phyloP scores from a whole-genome alignment of 2,329 filamentous ascomycete genomes.

The Aspergillus candidus region DNA sequence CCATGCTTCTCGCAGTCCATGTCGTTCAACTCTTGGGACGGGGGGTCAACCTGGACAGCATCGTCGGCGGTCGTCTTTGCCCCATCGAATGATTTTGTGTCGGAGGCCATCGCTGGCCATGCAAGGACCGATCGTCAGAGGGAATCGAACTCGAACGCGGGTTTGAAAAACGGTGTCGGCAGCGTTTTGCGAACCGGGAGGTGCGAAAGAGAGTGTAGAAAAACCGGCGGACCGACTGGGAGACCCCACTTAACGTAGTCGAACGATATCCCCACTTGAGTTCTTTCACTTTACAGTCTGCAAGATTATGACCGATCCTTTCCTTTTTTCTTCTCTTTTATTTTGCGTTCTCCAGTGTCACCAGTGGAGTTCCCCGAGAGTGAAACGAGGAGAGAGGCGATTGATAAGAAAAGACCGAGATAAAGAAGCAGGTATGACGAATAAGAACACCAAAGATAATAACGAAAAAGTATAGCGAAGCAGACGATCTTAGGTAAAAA shows the following conservation, averaged over 20 bases:
- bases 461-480: conserved; percentile 5
- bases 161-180: too few species aligned
- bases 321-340: too few species aligned
- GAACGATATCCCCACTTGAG: too few species aligned
- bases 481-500: conserved; percentile 22
- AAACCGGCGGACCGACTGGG: too few species aligned
- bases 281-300: too few species aligned
- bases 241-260: too few species aligned
- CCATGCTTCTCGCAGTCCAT: conserved; percentile 35
- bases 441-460: conserved; percentile 8
- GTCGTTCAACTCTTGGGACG: conserved; percentile 18
- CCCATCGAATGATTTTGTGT: conserved; percentile 15
- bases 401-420: neutral
- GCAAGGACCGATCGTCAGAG: conserved; percentile 5
- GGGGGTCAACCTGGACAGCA: conserved; percentile 18
- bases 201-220: too few species aligned
- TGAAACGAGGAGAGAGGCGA: too few species aligned
- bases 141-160: neutral
- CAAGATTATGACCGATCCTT: too few species aligned
- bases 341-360: too few species aligned
- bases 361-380: too few species aligned
- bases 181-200: too few species aligned
- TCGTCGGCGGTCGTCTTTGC: conserved; percentile 19
- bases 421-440: conserved; percentile 10
- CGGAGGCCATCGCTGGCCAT: conserved; percentile 21